Conservation (phyloP, 306 rosid species). For the Trichosanthes cucumerina region DNA sequence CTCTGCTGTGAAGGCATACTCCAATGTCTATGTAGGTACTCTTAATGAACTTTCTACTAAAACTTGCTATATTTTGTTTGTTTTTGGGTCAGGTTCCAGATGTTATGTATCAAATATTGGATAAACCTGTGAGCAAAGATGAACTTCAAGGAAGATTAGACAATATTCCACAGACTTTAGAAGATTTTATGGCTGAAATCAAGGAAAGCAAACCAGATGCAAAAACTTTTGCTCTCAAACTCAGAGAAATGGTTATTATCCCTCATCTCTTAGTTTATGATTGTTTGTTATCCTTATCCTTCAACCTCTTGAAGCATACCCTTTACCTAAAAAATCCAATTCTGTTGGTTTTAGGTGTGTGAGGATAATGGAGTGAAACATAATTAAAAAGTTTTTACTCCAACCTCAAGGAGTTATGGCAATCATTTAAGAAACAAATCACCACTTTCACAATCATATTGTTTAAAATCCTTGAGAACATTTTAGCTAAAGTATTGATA, state of each 20-base stretch:
- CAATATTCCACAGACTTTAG: slow-evolving; percentile 71
- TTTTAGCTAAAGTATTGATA: not conserved
- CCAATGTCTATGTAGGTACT: not conserved
- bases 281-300: not conserved
- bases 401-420: not conserved
- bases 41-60: not conserved
- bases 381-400: not conserved
- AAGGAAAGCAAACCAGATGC: slow-evolving; percentile 59
- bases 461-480: not conserved
- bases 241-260: slow-evolving; percentile 66
- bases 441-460: not conserved
- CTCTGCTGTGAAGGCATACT: not conserved
- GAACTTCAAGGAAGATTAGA: slow-evolving; percentile 61
- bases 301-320: slow-evolving; percentile 9
- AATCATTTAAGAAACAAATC: slow-evolving; percentile 1
- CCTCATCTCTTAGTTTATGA: not conserved
- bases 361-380: not conserved
- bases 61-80: not conserved
- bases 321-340: not conserved
- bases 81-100: slow-evolving; percentile 65
- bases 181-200: slow-evolving; percentile 74
- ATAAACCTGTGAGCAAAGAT: slow-evolving; percentile 51
- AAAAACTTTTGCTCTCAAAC: slow-evolving; percentile 69
- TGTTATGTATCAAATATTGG: slow-evolving; percentile 71
- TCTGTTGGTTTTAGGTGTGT: not conserved